Percentiles rank a stretch among this genome's conserved stretches.
Conservation (phyloP, 441 rosid species). For the Omphalea diandra region DNA sequence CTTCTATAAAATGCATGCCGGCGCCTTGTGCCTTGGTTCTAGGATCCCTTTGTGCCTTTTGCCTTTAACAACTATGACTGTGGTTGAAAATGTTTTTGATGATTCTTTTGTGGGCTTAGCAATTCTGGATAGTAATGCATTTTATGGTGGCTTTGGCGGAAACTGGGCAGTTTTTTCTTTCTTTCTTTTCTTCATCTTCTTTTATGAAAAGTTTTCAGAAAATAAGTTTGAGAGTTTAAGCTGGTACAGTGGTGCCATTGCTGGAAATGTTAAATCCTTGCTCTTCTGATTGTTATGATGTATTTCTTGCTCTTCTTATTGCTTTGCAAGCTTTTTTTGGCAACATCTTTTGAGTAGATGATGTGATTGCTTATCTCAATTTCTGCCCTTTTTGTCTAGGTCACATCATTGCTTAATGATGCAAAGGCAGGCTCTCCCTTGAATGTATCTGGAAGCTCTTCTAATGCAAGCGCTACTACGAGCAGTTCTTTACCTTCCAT, state of each 20-base stretch:
- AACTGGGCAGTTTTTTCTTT: not conserved
- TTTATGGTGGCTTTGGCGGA: not conserved
- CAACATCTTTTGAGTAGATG: not conserved
- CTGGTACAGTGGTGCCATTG: not conserved
- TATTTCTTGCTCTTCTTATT: not conserved
- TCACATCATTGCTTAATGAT: constrained; percentile 71
- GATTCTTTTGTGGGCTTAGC: not conserved
- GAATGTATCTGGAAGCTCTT: constrained; percentile 56
- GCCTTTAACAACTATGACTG: too few relatives aligned
- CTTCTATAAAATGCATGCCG: too few relatives aligned
- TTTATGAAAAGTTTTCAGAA: not conserved
- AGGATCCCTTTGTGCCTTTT: too few relatives aligned
- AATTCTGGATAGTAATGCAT: not conserved
- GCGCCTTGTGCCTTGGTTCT: too few relatives aligned
- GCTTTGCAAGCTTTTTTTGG: not conserved
- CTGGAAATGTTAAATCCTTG: not conserved
- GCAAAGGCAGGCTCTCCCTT: constrained; percentile 73
- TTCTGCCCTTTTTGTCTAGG: constrained; percentile 38
- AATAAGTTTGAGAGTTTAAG: not conserved
- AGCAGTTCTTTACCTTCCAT: constrained; percentile 75
- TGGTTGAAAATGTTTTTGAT: not conserved
- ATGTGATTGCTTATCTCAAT: constrained; percentile 16
- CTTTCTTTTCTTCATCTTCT: not conserved
- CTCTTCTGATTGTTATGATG: not conserved
- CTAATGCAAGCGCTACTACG: constrained; percentile 47